Conservation (phyloP, 176 grass and related monocot genomes). For the Microstegium vimineum region DNA sequence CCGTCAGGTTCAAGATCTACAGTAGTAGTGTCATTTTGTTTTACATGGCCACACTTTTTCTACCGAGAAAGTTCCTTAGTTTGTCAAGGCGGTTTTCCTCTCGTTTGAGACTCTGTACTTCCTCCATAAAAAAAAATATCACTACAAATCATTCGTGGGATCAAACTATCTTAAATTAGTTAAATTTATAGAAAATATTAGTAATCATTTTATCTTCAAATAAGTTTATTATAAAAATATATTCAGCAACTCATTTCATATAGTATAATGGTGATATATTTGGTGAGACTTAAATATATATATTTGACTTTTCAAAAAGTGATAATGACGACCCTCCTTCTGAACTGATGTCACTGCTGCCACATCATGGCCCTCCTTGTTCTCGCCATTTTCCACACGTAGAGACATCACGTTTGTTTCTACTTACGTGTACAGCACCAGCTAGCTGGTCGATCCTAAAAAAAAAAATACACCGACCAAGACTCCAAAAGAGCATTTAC, state of each 20-base stretch:
- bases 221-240: no score
- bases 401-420: neutral
- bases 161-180: no score
- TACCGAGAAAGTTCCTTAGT: neutral
- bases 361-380: slow-evolving; percentile 12
- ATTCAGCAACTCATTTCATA: no score
- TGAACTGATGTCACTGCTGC: neutral
- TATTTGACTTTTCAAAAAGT: no score
- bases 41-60: neutral
- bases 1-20: neutral
- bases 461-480: neutral
- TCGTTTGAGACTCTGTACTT: no score
- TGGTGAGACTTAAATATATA: no score
- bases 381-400: slow-evolving; percentile 24
- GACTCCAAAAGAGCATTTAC: neutral
- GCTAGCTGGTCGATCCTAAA: neutral
- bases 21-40: neutral
- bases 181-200: no score
- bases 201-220: no score
- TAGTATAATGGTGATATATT: no score
- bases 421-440: neutral
- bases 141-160: no score
- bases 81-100: slow-evolving; percentile 5
- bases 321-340: no score
- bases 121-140: no score